Percentiles rank a stretch among this genome's conserved stretches.
Evolutionary conservation across 306 rosid species (phyloP).

Genomic region (Cyamopsis tetragonoloba): DNA sequence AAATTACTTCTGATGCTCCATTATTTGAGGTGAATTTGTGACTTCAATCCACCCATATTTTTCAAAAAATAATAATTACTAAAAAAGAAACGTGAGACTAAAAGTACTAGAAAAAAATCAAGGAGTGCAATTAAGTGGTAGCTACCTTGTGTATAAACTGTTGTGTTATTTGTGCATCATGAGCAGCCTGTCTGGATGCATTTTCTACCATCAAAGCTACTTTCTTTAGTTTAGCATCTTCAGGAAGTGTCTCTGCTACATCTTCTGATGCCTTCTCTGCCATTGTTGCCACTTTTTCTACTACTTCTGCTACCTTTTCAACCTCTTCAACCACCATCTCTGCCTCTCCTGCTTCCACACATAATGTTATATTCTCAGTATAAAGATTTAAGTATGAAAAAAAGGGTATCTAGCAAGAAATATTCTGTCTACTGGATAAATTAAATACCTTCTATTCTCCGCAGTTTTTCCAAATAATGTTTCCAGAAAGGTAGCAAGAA

Average conservation of each 20-base stretch:
- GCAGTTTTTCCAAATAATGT: constrained; percentile 15
- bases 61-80: too few relatives aligned
- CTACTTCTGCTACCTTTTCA: constrained; percentile 42
- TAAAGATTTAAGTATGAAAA: too few relatives aligned
- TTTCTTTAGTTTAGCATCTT: constrained; percentile 37
- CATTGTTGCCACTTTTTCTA: constrained; percentile 44
- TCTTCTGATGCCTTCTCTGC: constrained; percentile 50
- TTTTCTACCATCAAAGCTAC: constrained; percentile 41
- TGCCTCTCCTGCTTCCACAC: constrained; percentile 50
- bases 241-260: constrained; percentile 44
- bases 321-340: constrained; percentile 50
- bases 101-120: too few relatives aligned
- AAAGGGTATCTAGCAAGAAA: too few relatives aligned
- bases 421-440: neutral
- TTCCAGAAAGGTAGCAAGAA: constrained; percentile 35
- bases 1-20: too few relatives aligned
- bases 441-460: constrained; percentile 35
- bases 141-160: constrained; percentile 61
- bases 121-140: too few relatives aligned
- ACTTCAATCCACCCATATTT: too few relatives aligned
- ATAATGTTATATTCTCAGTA: too few relatives aligned
- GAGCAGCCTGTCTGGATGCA: constrained; percentile 43
- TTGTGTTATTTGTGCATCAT: constrained; percentile 51
- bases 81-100: too few relatives aligned
- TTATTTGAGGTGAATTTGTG: too few relatives aligned